A percentile compares a stretch with the other conserved stretches of the same genome.
phyloP scores from a whole-genome alignment of 257 asterid species.

The Salvia rosmarinus region DNA sequence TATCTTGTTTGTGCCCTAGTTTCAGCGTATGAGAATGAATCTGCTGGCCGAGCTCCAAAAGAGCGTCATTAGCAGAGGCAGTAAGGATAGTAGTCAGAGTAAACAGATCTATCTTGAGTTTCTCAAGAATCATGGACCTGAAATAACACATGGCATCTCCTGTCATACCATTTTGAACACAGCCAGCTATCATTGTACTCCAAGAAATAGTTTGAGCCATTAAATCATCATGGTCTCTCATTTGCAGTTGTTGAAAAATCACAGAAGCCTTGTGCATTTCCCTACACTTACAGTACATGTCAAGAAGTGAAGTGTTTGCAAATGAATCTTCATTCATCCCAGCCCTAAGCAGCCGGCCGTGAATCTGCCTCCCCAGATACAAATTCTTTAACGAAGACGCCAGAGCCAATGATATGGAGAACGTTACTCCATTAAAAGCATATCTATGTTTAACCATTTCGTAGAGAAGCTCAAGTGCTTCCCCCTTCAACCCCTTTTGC shows the following conservation, averaged over 20 bases:
- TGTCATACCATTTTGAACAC: constrained; percentile 57
- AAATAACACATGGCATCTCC: constrained; percentile 56
- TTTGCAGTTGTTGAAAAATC: constrained; percentile 46
- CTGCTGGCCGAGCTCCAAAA: constrained; percentile 74
- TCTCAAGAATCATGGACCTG: constrained; percentile 52
- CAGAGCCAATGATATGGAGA: constrained; percentile 61
- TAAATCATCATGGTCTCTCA: constrained; percentile 40
- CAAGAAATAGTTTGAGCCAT: constrained; percentile 51
- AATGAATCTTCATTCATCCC: constrained; percentile 54
- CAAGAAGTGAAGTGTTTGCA: constrained; percentile 61
- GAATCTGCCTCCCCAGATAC: constrained; percentile 71
- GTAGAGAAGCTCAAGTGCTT: constrained; percentile 52
- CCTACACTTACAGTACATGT: constrained; percentile 73
- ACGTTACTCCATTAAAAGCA: constrained; percentile 52
- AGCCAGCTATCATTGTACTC: constrained; percentile 71
- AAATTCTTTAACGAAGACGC: constrained; percentile 52
- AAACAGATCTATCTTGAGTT: constrained; percentile 49
- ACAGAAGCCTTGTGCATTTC: constrained; percentile 59
- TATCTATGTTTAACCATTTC: constrained; percentile 57
- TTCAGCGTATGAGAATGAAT: constrained; percentile 61
- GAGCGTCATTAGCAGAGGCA: constrained; percentile 52
- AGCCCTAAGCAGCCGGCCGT: constrained; percentile 53
- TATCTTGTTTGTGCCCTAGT: constrained; percentile 55
- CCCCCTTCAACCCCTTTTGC: constrained; percentile 48
- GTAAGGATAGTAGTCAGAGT: constrained; percentile 61